A percentile compares a stretch with the other conserved stretches of the same genome.
Conservation (phyloP, 257 asterid species). For the Solanum peruvianum region DNA sequence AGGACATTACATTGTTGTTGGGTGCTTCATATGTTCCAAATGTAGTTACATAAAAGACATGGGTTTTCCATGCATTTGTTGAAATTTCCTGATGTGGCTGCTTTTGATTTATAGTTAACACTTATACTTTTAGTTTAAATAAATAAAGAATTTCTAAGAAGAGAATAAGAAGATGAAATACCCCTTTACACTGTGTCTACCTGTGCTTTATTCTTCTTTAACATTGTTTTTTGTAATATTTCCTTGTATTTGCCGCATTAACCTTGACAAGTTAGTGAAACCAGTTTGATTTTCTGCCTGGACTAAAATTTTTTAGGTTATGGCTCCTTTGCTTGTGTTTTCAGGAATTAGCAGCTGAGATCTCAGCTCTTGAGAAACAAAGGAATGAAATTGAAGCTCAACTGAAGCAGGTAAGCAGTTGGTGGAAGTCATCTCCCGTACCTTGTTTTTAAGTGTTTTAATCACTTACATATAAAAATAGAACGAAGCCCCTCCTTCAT, state of each 20-base stretch:
- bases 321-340: conserved; percentile 7
- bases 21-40: neutral
- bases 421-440: neutral
- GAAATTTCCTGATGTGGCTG: neutral
- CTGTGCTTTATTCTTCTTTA: neutral
- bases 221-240: neutral
- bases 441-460: neutral
- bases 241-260: neutral
- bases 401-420: conserved; percentile 56
- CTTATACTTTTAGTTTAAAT: neutral
- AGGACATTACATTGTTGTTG: neutral
- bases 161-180: neutral
- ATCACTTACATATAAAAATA: neutral
- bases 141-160: neutral
- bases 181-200: neutral
- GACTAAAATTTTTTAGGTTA: neutral
- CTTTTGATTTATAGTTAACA: neutral
- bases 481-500: neutral
- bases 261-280: neutral
- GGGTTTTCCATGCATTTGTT: neutral
- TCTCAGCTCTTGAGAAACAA: conserved; percentile 76
- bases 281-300: neutral
- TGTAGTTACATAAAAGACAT: neutral
- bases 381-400: conserved; percentile 83
- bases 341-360: conserved; percentile 78